Evolutionary conservation across 1,284 basidiomycete genomes (phyloP).

Genomic region (Cutaneotrichosporon cutaneum): DNA sequence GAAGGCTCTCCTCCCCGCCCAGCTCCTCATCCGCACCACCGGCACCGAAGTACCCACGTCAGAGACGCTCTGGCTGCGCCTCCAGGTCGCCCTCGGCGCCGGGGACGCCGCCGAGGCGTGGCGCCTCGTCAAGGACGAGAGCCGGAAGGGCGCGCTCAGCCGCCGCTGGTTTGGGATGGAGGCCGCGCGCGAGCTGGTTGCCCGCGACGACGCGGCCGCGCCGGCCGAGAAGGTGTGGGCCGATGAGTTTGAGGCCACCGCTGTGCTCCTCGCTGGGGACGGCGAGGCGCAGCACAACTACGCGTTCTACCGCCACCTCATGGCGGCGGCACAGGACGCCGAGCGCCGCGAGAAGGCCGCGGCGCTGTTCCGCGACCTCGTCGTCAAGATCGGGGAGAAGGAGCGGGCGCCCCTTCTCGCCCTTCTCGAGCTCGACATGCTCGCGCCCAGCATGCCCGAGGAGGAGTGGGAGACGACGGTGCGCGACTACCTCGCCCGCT

Average conservation of each 20-base stretch:
- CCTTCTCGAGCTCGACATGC: constrained; percentile 30
- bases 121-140: constrained; percentile 26
- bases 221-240: constrained; percentile 21
- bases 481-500: constrained; percentile 37
- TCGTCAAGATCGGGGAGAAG: constrained; percentile 28
- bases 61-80: constrained; percentile 44
- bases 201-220: constrained; percentile 14
- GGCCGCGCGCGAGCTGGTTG: constrained; percentile 26
- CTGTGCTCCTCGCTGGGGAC: constrained; percentile 22
- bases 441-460: constrained; percentile 16
- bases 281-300: constrained; percentile 43
- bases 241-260: constrained; percentile 33
- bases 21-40: constrained; percentile 30
- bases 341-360: constrained; percentile 9
- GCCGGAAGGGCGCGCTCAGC: constrained; percentile 29
- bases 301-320: constrained; percentile 39
- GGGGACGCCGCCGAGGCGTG: constrained; percentile 28
- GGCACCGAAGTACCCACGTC: constrained; percentile 24
- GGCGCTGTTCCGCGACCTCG: constrained; percentile 24
- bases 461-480: constrained; percentile 28
- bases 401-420: constrained; percentile 41
- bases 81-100: constrained; percentile 37
- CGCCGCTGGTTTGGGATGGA: constrained; percentile 38
- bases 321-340: constrained; percentile 14
- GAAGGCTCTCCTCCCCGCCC: constrained; percentile 30